Evolutionary conservation across 805 yeast species (phyloP).

Genomic region (Jamesozyma gamospora): DNA sequence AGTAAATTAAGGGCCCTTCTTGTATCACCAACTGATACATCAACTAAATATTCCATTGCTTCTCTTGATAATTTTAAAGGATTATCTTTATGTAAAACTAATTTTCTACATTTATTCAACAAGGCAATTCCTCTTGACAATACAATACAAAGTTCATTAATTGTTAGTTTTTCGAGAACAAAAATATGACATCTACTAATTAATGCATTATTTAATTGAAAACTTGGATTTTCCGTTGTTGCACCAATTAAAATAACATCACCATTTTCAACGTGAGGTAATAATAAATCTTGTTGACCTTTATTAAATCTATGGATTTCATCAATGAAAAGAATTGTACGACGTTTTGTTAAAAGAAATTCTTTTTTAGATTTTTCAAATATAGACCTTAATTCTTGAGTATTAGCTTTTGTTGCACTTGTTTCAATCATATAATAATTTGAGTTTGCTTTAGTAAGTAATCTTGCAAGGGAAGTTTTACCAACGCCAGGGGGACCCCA

Average conservation of each 20-base stretch:
- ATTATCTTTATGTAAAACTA: slow-evolving; percentile 31
- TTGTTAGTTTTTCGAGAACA: slow-evolving; percentile 45
- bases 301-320: slow-evolving; percentile 86
- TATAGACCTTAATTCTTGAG: slow-evolving; percentile 51
- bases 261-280: slow-evolving; percentile 80
- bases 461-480: slow-evolving; percentile 77
- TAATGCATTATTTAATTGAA: slow-evolving; percentile 71
- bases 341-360: slow-evolving; percentile 34
- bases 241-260: slow-evolving; percentile 81
- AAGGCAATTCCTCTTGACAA: slow-evolving; percentile 48
- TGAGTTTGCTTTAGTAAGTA: slow-evolving; percentile 25
- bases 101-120: slow-evolving; percentile 49
- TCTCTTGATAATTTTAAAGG: slow-evolving; percentile 44
- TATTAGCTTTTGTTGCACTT: slow-evolving; percentile 64
- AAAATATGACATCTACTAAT: slow-evolving; percentile 78
- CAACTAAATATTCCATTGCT: slow-evolving; percentile 58
- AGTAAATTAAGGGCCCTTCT: slow-evolving; percentile 71
- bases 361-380: slow-evolving; percentile 36
- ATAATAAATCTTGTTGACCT: slow-evolving; percentile 77
- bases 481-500: slow-evolving; percentile 96
- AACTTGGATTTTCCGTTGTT: slow-evolving; percentile 92
- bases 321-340: slow-evolving; percentile 74
- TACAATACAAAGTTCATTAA: slow-evolving; percentile 42
- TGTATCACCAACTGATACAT: slow-evolving; percentile 80
- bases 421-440: slow-evolving; percentile 56